These are phyloP conservation scores for Sclerotiophoma versabilis DNA, from an alignment of 2,329 filamentous ascomycete species.

Conservation along the genomic window DNA sequence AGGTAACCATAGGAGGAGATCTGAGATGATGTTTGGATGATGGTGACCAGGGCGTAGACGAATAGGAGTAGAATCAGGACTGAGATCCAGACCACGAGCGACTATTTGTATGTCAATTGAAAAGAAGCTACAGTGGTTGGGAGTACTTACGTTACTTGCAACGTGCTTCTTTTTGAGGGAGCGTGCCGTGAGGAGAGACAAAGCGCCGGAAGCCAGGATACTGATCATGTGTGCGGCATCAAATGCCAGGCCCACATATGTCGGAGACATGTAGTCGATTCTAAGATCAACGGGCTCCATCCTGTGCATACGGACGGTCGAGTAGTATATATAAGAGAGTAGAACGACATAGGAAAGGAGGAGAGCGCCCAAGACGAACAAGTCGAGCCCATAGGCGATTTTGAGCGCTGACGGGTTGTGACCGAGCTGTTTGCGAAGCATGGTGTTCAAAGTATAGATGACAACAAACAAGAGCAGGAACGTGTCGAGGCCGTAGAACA, in stretches of 20 bases:
- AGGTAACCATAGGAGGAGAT: neutral
- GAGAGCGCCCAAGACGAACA: constrained; percentile 32
- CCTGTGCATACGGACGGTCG: no score
- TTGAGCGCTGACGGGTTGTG: constrained; percentile 20
- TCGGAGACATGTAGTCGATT: neutral
- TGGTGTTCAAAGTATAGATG: constrained; percentile 33
- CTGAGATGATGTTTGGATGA: neutral
- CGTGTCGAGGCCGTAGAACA: constrained; percentile 31
- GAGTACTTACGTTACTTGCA: constrained; percentile 2
- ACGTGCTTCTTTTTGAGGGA: constrained; percentile 4
- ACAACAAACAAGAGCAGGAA: constrained; percentile 35
- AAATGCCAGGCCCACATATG: constrained; percentile 2
- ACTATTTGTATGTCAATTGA: constrained; percentile 6
- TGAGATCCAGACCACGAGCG: constrained; percentile 3
- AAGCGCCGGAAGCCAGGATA: constrained; percentile 1
- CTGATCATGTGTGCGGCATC: neutral
- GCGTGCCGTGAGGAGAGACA: constrained; percentile 1
- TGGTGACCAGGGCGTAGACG: neutral
- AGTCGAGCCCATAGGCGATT: constrained; percentile 15
- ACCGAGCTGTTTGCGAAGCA: constrained; percentile 31
- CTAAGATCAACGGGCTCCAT: no score
- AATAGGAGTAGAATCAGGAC: neutral
- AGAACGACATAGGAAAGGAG: constrained; percentile 23
- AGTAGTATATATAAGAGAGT: constrained; percentile 16
- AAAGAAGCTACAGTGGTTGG: no score